Base-by-base conservation (phyloP, 2,329 filamentous ascomycete species). In the Dryadomyces quercivorus region DNA sequence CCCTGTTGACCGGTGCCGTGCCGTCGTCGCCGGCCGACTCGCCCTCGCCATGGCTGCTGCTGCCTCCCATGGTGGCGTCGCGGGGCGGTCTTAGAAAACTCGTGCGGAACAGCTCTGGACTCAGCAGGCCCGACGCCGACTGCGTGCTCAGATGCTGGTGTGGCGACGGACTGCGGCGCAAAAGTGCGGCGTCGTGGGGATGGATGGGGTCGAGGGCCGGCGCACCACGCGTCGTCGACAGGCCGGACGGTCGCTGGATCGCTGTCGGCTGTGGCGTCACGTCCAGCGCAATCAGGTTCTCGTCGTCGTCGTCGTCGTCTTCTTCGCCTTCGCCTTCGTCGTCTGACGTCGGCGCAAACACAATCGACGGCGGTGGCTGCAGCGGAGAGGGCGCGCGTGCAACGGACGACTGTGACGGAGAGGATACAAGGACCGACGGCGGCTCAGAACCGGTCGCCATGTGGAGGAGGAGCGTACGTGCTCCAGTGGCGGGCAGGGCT, bases 91-190 rank as follows among this genome's bases (percentile, higher is more conserved):
- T 50, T 42, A 46, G 52, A 47, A 36, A 49, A n/a, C n/a, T 20
- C 46, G 9, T 50, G 40, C 26, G 22, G 20, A 16, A 48, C 22
- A 31, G 15, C 31, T 44, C 52, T 20, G 42, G 55, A 36, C 47
- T 46, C 22, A 56, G 51, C 21, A 53, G 47, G n/a, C 34, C n/a
- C 8, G 51, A 46, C 18, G 54, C 18, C 26, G 36, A 22, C 22
- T 44, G 47, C 47, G 44, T 22, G 7, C 20, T n/a, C 13, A 21
- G 31, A 3, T 16, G 36, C 36, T 5, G 10, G 12, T 40, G 7
- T 9, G 58, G 58, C 9, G 57, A 57, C 5, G 55, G 57, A 36
- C 57, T 57, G 52, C 59, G 56, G 47, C 59, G 46, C 54, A 59
- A 43, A 36, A 60, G 56, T 5, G 59, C 57, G 5, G 56, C 57